Evolutionary conservation across 2,329 filamentous ascomycete genomes (phyloP).

Genomic region (Remersonia thermophila): DNA sequence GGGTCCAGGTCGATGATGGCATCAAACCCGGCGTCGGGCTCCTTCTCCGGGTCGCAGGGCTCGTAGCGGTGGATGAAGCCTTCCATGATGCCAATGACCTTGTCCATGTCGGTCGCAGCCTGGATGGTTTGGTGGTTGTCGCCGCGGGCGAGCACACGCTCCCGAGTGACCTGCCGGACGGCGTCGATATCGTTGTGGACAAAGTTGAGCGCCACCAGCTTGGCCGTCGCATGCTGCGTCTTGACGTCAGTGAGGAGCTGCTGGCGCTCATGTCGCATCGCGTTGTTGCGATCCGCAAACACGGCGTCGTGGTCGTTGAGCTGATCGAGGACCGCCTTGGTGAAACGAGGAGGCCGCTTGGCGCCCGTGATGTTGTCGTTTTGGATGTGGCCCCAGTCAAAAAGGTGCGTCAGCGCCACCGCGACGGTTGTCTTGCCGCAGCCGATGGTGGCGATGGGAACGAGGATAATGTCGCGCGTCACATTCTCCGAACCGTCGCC

Average conservation of each 20-base stretch:
- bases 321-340: constrained; percentile 52
- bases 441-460: constrained; percentile 83
- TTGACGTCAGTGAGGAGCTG: constrained; percentile 76
- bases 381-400: constrained; percentile 85
- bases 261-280: constrained; percentile 72
- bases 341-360: constrained; percentile 66
- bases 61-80: constrained; percentile 84
- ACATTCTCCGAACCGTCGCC: constrained; percentile 44
- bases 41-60: constrained; percentile 49
- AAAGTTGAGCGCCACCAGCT: constrained; percentile 78
- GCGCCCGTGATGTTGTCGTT: constrained; percentile 87
- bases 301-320: constrained; percentile 59
- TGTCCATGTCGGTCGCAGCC: constrained; percentile 57
- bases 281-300: constrained; percentile 89
- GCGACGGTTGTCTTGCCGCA: constrained; percentile 95
- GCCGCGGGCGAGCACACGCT: constrained; percentile 70
- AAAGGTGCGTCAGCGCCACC: constrained; percentile 67
- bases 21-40: constrained; percentile 77
- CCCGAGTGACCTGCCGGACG: constrained; percentile 62
- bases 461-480: constrained; percentile 61
- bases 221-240: constrained; percentile 47
- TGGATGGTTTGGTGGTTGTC: constrained; percentile 98
- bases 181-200: constrained; percentile 65
- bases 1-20: constrained; percentile 76
- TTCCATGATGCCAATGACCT: constrained; percentile 87